Base-by-base conservation (phyloP, 768 basidiomycete species). In the Erythrobasidium yunnanense region DNA sequence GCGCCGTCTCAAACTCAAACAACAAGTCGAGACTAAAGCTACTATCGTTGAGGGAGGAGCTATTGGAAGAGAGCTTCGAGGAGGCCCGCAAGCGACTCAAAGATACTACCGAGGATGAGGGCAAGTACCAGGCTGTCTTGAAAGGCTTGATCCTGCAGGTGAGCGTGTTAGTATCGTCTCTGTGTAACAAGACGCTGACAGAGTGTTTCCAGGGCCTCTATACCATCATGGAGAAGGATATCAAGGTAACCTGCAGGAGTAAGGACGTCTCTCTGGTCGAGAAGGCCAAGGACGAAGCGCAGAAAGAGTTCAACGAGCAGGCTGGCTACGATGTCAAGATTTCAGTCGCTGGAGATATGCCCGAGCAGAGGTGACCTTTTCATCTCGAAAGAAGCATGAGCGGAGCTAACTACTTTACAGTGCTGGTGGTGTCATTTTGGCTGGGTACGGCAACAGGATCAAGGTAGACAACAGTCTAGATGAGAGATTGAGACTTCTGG, bases 381-480 rank as follows among this genome's bases (percentile, higher is more conserved):
- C 23, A 32, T 50, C 17, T 32, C 20, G 15, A 6, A 38, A 22
- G 45, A 22, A 4, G n/a, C 46, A 17, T 46, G 20, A 8, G 29
- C 35, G 33, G n/a, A 50, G 38, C 49, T 20, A 34, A 34, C 17
- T 30, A 22, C 33, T n/a, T 1, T 23, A 5, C 67, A 89, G 88
- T 69, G 83, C 91, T 65, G 95, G 95, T 15, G 93, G 93, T 15
- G 78, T 95, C 51, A 84, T 85, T 72, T 81, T 96, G 18, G 73
- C 81, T 15, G 87, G 82, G 56, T 86, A 85, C 22, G 81, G 81
- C 8, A 81, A 81, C 33, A 83, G 89, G 55, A 96, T 96, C 75
- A 86, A 84, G 22, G 81, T 99, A 23, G 88, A 97, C 77, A 97
- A 99, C 74, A 91, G 92, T 1, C 79, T 99, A 55, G 92, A 93